Conservation (phyloP, 2,329 filamentous ascomycete species). For the Cladorrhinum sp. region DNA sequence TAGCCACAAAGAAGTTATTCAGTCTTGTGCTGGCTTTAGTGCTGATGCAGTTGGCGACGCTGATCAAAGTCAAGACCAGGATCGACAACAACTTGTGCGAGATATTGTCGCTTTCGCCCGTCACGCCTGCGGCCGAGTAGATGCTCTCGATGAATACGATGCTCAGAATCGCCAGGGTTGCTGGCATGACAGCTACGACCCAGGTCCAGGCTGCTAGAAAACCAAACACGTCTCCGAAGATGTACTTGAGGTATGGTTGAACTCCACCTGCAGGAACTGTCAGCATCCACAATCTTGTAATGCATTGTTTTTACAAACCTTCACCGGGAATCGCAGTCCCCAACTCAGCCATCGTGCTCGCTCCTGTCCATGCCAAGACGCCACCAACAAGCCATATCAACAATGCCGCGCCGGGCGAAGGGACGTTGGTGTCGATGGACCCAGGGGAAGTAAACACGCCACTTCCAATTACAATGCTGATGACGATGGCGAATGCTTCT, state of each 20-base stretch:
- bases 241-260: conserved; percentile 59
- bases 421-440: conserved; percentile 60
- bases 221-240: conserved; percentile 59
- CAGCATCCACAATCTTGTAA: neutral
- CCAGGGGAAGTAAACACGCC: conserved; percentile 64
- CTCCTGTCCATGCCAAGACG: conserved; percentile 61
- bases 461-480: conserved; percentile 62
- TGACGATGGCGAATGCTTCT: conserved; percentile 57
- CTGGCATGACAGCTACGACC: conserved; percentile 63
- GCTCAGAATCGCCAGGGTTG: conserved; percentile 60
- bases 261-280: conserved; percentile 46
- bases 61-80: conserved; percentile 44
- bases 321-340: conserved; percentile 62
- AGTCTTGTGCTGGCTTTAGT: conserved; percentile 53
- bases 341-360: conserved; percentile 59
- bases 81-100: conserved; percentile 52
- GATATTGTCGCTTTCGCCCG: conserved; percentile 41
- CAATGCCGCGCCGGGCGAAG: conserved; percentile 56
- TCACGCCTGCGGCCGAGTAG: conserved; percentile 49
- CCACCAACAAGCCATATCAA: conserved; percentile 61
- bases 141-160: conserved; percentile 63
- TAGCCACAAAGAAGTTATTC: conserved; percentile 54
- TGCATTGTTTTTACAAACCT: conserved; percentile 34
- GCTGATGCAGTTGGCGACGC: conserved; percentile 53
- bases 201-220: conserved; percentile 65